A percentile compares a stretch with the other conserved stretches of the same genome.
These are phyloP conservation scores for Pleurotus pulmonarius DNA, from an alignment of 768 basidiomycete species.

Conservation along the genomic window DNA sequence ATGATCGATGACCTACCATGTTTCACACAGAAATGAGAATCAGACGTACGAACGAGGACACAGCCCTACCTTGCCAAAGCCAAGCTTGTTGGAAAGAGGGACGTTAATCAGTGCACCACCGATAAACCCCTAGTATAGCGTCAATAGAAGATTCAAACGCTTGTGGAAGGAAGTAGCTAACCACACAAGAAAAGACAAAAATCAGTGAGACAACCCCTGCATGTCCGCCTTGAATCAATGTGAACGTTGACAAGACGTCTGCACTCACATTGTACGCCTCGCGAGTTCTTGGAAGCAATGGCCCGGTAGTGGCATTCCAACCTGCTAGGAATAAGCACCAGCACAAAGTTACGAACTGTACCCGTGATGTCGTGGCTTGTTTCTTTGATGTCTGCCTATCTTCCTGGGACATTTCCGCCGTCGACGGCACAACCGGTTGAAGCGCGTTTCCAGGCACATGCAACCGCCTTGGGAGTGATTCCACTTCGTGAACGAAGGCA, in stretches of 20 bases:
- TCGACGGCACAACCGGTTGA: background rate
- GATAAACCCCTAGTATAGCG: conserved; percentile 36
- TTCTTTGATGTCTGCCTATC: background rate
- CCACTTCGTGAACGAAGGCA: background rate
- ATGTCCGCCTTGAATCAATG: conserved; percentile 29
- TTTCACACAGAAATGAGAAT: too few species aligned
- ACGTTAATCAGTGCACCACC: conserved; percentile 43
- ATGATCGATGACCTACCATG: too few species aligned
- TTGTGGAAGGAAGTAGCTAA: conserved; percentile 15
- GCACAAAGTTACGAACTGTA: conserved; percentile 58
- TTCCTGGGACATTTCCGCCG: background rate
- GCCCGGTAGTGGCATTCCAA: conserved; percentile 68
- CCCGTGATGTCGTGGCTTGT: conserved; percentile 9
- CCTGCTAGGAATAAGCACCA: conserved; percentile 59
- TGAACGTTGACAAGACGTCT: too few species aligned
- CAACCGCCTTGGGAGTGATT: background rate
- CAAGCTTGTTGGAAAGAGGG: conserved; percentile 35
- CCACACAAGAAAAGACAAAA: conserved; percentile 43
- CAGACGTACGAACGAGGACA: background rate
- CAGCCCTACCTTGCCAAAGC: conserved; percentile 37
- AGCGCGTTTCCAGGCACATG: background rate
- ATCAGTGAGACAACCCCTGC: conserved; percentile 51
- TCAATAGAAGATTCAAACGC: background rate
- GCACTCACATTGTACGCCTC: conserved; percentile 42
- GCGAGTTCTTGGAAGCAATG: conserved; percentile 73